Conservation (phyloP, 768 basidiomycete genomes). For the Pleurotus tuoliensis region DNA sequence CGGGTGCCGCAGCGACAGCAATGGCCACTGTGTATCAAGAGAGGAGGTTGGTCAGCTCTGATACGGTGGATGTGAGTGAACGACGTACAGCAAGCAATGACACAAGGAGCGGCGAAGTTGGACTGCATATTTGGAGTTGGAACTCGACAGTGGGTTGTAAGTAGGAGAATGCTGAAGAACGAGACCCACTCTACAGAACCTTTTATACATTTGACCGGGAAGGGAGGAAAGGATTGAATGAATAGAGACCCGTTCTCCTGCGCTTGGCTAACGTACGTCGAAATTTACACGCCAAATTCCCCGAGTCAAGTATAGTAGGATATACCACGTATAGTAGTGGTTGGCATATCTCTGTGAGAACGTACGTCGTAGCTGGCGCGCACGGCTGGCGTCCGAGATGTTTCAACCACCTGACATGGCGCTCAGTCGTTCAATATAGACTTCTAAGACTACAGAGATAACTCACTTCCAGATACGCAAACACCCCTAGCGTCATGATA, state of each 20-base stretch:
- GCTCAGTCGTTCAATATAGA: too few species aligned
- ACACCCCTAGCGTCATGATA: too few species aligned
- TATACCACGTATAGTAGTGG: background rate
- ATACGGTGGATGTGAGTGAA: background rate
- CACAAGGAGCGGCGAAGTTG: background rate
- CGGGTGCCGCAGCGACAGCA: background rate
- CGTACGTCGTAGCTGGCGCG: too few species aligned
- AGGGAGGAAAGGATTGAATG: background rate
- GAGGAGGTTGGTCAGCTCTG: background rate
- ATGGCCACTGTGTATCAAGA: slow-evolving; percentile 1
- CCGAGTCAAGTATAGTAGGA: background rate
- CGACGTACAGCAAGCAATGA: slow-evolving; percentile 4
- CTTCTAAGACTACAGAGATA: too few species aligned
- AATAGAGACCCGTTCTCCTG: background rate
- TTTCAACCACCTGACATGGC: too few species aligned
- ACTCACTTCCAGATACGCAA: too few species aligned
- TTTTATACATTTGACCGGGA: background rate
- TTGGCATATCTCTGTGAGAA: too few species aligned
- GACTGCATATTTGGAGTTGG: slow-evolving; percentile 1
- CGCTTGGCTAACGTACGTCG: too few species aligned
- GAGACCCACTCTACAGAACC: background rate
- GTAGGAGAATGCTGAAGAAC: background rate
- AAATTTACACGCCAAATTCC: too few species aligned
- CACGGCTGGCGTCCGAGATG: too few species aligned
- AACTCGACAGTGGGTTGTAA: background rate